phyloP scores from a whole-genome alignment of 768 basidiomycete genomes.

The Austroboletus festivus region DNA sequence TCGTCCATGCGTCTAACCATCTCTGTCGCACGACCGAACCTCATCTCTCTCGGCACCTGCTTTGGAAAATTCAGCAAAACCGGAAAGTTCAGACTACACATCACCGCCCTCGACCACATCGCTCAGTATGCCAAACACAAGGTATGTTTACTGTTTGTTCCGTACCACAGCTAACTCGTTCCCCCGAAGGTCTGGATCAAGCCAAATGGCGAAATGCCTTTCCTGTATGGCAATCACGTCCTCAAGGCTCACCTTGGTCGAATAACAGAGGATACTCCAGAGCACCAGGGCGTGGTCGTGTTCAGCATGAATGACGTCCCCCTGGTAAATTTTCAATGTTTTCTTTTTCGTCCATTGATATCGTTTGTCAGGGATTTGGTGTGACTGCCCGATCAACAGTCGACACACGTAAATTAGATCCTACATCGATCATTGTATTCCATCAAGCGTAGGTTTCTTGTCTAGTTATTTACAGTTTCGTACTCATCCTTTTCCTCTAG shows the following conservation, averaged over 20 bases:
- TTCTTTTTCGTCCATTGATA: conserved; percentile 2
- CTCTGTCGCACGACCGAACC: conserved; percentile 87
- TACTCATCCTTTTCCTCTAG: conserved; percentile 38
- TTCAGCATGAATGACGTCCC: conserved; percentile 96
- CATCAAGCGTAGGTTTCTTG: conserved; percentile 78
- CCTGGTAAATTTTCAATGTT: conserved; percentile 46
- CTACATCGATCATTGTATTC: conserved; percentile 95
- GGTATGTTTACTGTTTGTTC: conserved; percentile 43
- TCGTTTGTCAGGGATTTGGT: conserved; percentile 79
- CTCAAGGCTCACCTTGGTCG: conserved; percentile 98
- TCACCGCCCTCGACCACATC: conserved; percentile 89
- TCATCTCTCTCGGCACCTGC: conserved; percentile 92
- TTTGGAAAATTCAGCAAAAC: conserved; percentile 97
- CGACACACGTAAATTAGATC: conserved; percentile 95
- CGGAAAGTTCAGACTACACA: conserved; percentile 96
- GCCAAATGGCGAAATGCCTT: conserved; percentile 98
- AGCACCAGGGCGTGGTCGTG: conserved; percentile 97
- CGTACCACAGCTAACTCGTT: not conserved
- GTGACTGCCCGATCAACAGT: conserved; percentile 94
- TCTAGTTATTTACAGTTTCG: not conserved
- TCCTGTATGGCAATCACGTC: conserved; percentile 97
- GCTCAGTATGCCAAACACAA: conserved; percentile 98
- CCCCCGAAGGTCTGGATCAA: conserved; percentile 90
- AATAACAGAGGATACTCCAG: conserved; percentile 98
- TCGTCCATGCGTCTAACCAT: conserved; percentile 90